Conservation (phyloP, 495 filamentous ascomycete species). For the Mytilinidion resinicola region DNA sequence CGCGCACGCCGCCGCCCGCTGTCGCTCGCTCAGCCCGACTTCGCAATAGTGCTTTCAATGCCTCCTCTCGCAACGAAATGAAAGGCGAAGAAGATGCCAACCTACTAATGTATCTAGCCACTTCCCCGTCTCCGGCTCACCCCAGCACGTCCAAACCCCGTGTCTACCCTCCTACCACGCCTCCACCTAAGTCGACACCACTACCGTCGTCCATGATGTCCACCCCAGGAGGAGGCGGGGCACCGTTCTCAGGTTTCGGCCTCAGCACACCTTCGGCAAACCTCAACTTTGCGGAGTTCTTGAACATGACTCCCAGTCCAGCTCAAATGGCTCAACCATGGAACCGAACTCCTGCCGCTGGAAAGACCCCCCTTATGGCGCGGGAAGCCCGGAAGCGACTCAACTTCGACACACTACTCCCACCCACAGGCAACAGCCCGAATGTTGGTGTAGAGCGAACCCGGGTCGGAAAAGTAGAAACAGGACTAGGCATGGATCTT, state of each 20-base stretch:
- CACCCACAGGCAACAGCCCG: conserved; percentile 41
- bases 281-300: conserved; percentile 95
- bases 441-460: conserved; percentile 29
- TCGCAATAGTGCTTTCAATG: conserved; percentile 28
- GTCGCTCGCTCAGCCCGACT: conserved; percentile 33
- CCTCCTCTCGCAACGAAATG: conserved; percentile 31
- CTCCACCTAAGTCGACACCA: conserved; percentile 69
- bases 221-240: conserved; percentile 65
- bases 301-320: conserved; percentile 93
- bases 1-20: conserved; percentile 63
- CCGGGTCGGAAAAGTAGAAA: conserved; percentile 21
- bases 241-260: conserved; percentile 50
- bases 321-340: conserved; percentile 66
- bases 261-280: conserved; percentile 56
- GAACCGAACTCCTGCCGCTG: conserved; percentile 43
- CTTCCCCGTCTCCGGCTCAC: conserved; percentile 79
- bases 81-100: conserved; percentile 82
- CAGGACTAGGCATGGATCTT: conserved; percentile 47
- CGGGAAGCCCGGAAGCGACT: conserved; percentile 55
- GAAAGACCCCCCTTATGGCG: conserved; percentile 53
- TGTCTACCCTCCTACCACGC: conserved; percentile 73
- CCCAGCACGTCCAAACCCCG: conserved; percentile 39
- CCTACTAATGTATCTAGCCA: conserved; percentile 83
- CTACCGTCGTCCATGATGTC: conserved; percentile 84
- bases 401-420: conserved; percentile 61